phyloP scores from a whole-genome alignment of 345 rosid species.

The Hevea brasiliensis region DNA sequence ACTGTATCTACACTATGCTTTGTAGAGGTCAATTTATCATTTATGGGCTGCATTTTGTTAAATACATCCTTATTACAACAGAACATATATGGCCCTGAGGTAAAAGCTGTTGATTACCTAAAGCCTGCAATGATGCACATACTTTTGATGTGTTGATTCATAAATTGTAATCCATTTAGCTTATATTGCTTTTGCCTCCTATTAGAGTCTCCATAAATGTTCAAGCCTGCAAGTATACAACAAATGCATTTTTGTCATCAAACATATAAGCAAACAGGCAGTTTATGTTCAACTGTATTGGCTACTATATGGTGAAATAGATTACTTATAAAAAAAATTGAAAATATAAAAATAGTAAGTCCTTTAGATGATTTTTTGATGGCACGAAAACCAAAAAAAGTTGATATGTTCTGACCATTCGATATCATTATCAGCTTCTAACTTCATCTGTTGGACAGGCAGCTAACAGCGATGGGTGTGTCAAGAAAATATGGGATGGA shows the following conservation, averaged over 20 bases:
- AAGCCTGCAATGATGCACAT: not conserved
- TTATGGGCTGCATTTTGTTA: too few species aligned
- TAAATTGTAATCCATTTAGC: not conserved
- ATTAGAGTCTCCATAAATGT: not conserved
- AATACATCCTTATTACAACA: too few species aligned
- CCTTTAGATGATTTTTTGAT: too few species aligned
- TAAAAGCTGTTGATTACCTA: not conserved
- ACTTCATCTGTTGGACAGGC: conserved; percentile 27
- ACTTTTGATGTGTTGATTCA: not conserved
- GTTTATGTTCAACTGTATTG: not conserved
- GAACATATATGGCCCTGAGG: too few species aligned
- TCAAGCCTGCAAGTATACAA: not conserved
- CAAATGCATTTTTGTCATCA: not conserved
- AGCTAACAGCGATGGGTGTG: conserved; percentile 72
- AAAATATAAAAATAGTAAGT: too few species aligned
- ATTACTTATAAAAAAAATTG: not conserved
- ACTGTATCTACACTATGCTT: too few species aligned
- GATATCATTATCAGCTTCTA: not conserved
- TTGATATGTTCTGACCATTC: too few species aligned
- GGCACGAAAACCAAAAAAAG: too few species aligned
- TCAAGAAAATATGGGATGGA: conserved; percentile 65
- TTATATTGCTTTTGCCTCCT: not conserved
- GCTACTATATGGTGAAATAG: not conserved
- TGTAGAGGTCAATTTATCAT: too few species aligned
- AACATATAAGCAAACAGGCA: not conserved